Evolutionary conservation across 2,329 filamentous ascomycete genomes (phyloP).

Genomic region (Nigrospora oryzae): DNA sequence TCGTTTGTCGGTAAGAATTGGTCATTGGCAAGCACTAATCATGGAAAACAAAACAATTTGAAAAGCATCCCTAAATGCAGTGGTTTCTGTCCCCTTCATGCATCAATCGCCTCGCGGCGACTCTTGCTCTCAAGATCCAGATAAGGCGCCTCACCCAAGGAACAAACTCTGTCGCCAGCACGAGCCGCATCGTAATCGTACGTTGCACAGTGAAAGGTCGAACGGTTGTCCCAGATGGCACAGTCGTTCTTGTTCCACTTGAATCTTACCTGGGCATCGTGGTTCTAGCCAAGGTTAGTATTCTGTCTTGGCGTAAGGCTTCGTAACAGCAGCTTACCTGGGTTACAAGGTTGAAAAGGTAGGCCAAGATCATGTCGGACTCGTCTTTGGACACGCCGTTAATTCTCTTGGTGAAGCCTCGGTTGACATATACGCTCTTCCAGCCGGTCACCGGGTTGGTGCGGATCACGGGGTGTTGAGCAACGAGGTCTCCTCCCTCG

Average conservation of each 20-base stretch:
- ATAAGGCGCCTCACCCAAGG: constrained; percentile 38
- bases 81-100: not conserved
- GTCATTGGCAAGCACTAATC: no score
- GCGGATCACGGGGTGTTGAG: constrained; percentile 45
- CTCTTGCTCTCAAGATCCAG: constrained; percentile 33
- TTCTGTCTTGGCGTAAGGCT: no score
- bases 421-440: constrained; percentile 45
- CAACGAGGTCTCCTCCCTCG: constrained; percentile 38
- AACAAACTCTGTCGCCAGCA: constrained; percentile 35
- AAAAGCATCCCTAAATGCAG: no score
- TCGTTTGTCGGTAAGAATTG: no score
- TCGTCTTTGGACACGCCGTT: constrained; percentile 46
- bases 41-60: no score
- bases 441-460: constrained; percentile 54
- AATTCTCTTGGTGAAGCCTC: constrained; percentile 43
- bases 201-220: constrained; percentile 43
- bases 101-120: constrained; percentile 27
- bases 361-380: constrained; percentile 39
- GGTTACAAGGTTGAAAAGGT: constrained; percentile 37
- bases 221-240: constrained; percentile 60
- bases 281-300: constrained; percentile 40
- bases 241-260: constrained; percentile 43
- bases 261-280: constrained; percentile 48
- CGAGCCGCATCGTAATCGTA: constrained; percentile 49
- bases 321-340: constrained; percentile 13